A percentile compares a stretch with the other conserved stretches of the same genome.
Conservation (phyloP, 139 green algal species). For the Trebouxia sp. region DNA sequence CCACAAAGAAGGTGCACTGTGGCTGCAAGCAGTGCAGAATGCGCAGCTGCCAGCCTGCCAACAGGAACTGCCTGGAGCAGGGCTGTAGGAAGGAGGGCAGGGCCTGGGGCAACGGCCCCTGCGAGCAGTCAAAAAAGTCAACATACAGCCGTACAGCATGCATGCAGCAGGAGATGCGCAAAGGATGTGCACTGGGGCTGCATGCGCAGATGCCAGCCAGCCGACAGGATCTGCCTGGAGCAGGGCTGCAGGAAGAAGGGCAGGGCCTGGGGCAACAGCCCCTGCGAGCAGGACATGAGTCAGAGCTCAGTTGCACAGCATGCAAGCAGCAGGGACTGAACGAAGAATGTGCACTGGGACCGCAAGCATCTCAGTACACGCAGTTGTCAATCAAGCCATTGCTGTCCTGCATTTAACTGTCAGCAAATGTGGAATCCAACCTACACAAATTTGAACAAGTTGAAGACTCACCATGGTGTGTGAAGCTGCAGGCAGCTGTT, state of each 20-base stretch:
- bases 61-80: not conserved
- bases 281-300: not conserved
- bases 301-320: not conserved
- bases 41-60: conserved; percentile 26
- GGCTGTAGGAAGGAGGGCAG: conserved; percentile 10
- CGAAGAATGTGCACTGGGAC: not conserved
- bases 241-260: conserved; percentile 12
- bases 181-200: not conserved
- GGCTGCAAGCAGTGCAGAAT: conserved; percentile 16
- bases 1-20: not conserved
- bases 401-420: not conserved
- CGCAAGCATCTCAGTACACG: not conserved
- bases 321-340: not conserved
- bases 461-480: too few species aligned
- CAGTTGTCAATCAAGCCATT: not conserved
- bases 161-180: not conserved
- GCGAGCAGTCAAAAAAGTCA: not conserved
- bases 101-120: conserved; percentile 20
- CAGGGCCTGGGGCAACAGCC: conserved; percentile 20
- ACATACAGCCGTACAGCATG: not conserved
- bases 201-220: conserved; percentile 26
- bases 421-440: not conserved
- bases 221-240: conserved; percentile 6
- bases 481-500: not conserved
- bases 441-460: not conserved